Evolutionary conservation across 2,329 filamentous ascomycete species (phyloP), one percentile per base, ranked within the genome.

Genomic region (Penicillium hordei): DNA sequence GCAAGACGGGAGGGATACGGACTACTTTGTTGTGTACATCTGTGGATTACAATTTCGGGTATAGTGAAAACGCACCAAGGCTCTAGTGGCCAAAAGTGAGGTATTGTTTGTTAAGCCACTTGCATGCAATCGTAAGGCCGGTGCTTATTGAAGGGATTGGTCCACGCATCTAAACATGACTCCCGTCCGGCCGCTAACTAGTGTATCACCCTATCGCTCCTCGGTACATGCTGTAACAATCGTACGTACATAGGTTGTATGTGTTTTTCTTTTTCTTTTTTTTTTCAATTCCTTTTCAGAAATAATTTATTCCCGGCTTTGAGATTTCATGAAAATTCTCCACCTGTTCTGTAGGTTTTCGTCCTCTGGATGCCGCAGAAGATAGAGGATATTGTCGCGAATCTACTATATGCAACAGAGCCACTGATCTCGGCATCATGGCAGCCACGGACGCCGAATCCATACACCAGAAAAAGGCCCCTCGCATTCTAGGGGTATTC

Each of bases 401-500:
- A 4, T 33, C 29, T 21, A 13, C 29, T 46, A 21, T 21, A 21
- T 15, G 27, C 10, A 21, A 29, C 17, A 21, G 25, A 23, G n/a
- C n/a, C n/a, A 21, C 25, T 38, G n/a, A 36, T 42, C 29, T 44
- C 27, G 17, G 9, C 2, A 52, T 17, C 4, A 42, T 44, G 49
- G 49, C 17, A 15, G 13, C 12, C 19, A 31, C 9, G 27, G 15
- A 40, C 17, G 9, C 38, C 10, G 38, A 52, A n/a, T 31, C 33
- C 10, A 40, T 55, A 17, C 48, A 19, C 43, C 58, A 69, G 36
- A 46, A 74, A 51, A 76, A 75, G 52, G 75, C 73, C 1, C 70
- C 74, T 0, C 56, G 56, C 27, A 72, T 76, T 48, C 48, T 77
- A 7, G 66, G 59, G 0, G 61, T 68, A 5, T 66, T 70, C 42